These are phyloP conservation scores for Parachaetomium inaequale DNA, from an alignment of 495 filamentous ascomycete genomes.

Conservation along the genomic window DNA sequence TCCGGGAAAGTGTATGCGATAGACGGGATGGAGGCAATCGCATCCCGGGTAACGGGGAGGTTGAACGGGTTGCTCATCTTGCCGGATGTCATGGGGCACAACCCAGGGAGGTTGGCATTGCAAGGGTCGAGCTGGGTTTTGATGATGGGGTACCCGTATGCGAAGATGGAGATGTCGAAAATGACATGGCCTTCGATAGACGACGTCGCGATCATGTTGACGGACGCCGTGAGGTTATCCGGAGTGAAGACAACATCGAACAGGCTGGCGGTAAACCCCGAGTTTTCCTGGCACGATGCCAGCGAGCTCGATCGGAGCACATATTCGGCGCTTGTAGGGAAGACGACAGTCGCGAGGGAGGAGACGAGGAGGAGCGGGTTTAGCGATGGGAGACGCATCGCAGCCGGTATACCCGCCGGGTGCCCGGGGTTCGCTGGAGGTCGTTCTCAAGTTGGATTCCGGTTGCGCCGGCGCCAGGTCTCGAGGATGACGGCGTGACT, in stretches of 20 bases:
- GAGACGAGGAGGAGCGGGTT: constrained; percentile 35
- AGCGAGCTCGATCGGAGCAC: constrained; percentile 70
- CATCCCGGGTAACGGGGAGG: constrained; percentile 53
- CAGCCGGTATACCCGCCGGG: constrained; percentile 14
- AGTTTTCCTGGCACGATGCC: constrained; percentile 71
- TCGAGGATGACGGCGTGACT: not conserved
- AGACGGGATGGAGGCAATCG: constrained; percentile 65
- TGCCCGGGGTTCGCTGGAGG: not conserved
- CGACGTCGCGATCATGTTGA: constrained; percentile 80
- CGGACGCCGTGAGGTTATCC: constrained; percentile 62
- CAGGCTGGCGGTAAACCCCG: constrained; percentile 74
- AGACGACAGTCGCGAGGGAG: constrained; percentile 33
- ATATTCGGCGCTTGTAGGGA: constrained; percentile 31
- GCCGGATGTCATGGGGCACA: constrained; percentile 92
- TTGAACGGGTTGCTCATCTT: constrained; percentile 73
- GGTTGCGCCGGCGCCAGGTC: not conserved
- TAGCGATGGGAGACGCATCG: constrained; percentile 35
- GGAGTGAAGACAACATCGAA: constrained; percentile 81
- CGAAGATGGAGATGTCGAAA: constrained; percentile 70
- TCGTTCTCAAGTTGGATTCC: not conserved
- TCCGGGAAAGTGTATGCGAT: constrained; percentile 91
- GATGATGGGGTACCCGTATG: constrained; percentile 74
- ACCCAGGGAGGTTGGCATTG: constrained; percentile 60
- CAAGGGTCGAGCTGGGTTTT: constrained; percentile 71
- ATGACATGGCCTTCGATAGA: constrained; percentile 80